A percentile compares a stretch with the other conserved stretches of the same genome.
Evolutionary conservation across 768 basidiomycete genomes (phyloP).

Genomic region (Glaciozyma martinii): DNA sequence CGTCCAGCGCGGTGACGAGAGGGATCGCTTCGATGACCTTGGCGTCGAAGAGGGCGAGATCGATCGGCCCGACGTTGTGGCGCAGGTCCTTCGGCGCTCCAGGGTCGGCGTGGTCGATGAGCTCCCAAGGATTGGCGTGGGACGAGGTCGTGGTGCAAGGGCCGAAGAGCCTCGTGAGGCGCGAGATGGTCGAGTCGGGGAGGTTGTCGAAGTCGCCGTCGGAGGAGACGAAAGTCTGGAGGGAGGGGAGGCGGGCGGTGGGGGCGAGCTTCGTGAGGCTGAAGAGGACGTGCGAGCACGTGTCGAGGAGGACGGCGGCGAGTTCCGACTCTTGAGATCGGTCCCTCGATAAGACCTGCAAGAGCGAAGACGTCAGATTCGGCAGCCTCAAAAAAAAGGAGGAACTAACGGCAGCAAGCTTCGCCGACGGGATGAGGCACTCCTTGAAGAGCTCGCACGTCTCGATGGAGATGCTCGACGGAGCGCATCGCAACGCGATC

Average conservation of each 20-base stretch:
- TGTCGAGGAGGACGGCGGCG: conserved; percentile 16
- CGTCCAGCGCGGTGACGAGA: conserved; percentile 21
- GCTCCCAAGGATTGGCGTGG: conserved; percentile 25
- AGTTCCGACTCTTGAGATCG: not conserved
- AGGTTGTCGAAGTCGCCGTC: conserved; percentile 1
- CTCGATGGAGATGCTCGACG: conserved; percentile 1
- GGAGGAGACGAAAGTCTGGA: conserved; percentile 7
- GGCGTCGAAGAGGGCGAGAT: conserved; percentile 27
- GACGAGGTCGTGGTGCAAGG: not conserved
- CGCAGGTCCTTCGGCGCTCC: not conserved
- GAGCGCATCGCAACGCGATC: conserved; percentile 11
- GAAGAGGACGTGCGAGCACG: conserved; percentile 20
- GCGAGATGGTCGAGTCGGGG: conserved; percentile 15
- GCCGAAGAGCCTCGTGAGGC: conserved; percentile 23
- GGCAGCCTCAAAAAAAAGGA: not conserved
- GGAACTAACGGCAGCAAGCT: conserved; percentile 6
- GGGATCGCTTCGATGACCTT: conserved; percentile 16
- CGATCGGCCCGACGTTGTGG: conserved; percentile 27
- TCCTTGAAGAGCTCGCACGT: conserved; percentile 13
- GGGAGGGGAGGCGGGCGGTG: not conserved
- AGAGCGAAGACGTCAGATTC: not conserved
- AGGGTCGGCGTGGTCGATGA: conserved; percentile 24
- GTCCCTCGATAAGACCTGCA: conserved; percentile 2
- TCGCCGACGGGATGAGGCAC: conserved; percentile 5
- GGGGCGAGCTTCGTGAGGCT: conserved; percentile 12